Evolutionary conservation across 2,329 filamentous ascomycete species (phyloP), one percentile per base, ranked within the genome.

Genomic region (Clarireedia homoeocarpa): DNA sequence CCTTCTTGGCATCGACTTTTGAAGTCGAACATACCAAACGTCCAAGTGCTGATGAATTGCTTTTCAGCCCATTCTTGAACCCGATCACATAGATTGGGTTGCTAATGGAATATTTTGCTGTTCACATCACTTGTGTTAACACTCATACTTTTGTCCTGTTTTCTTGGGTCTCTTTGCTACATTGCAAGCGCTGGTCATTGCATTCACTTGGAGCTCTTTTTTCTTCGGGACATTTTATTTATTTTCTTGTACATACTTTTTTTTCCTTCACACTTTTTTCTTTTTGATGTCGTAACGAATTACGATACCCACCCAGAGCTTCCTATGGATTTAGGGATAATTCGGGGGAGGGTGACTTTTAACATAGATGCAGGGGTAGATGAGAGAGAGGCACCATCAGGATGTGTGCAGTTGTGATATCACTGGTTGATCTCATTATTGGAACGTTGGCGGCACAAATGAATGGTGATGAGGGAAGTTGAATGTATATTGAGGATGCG

Each of bases 21-120:
- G 91, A 97, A 76, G 86, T 96, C 67, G 91, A 99, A 67, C 89
- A 96, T 72, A 90, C 95, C 71, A 86, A 89, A 75, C 80, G 94
- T 63, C 94, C 94, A 3, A 95, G 85, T 66, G 94, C 94, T 12
- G 91, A 96, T 67, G 91, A 97, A 67, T 74, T 99, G 64, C 83
- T 96, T 72, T 79, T 85, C 55, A 91, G 88, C 73, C 81, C 84
- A 38, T 97, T 97, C 74, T 76, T 95, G 70, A 82, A 83, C 56
- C 85, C 88, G 58, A 86, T 86, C 69, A 83, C 82, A 60, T 84
- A 57, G 62, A 42, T 40, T 24, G 36, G 36, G 44, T 26, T 26
- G 39, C 27, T 44, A 17, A 34, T 12, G 23, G 48, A n/a, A 40
- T 14, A n/a, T n/a, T 3, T 36, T 42, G 34, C 30, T 46, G 6